These are phyloP conservation scores for Saccharomyces cerevisiae DNA, from an alignment of 805 yeast genomes.

Conservation along the genomic window DNA sequence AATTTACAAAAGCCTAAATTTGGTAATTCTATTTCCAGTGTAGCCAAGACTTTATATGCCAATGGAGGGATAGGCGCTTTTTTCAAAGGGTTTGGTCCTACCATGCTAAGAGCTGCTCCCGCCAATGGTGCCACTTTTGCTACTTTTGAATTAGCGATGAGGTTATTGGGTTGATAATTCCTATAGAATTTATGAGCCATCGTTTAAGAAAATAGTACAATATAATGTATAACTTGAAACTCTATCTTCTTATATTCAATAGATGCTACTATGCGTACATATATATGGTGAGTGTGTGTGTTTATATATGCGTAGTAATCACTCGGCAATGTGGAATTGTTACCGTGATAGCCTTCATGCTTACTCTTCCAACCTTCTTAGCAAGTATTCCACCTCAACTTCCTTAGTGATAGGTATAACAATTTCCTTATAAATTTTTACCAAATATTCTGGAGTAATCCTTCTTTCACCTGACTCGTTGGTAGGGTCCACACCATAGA, in stretches of 20 bases:
- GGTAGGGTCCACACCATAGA: conserved; percentile 84
- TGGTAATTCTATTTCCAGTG: conserved; percentile 44
- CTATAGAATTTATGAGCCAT: no score
- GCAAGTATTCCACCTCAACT: conserved; percentile 86
- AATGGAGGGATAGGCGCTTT: conserved; percentile 66
- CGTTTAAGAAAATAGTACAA: background rate
- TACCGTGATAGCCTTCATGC: no score
- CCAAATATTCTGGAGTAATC: conserved; percentile 75
- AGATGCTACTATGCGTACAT: background rate
- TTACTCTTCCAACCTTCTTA: conserved; percentile 60
- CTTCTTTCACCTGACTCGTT: conserved; percentile 65
- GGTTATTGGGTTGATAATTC: conserved; percentile 40
- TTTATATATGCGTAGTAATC: background rate
- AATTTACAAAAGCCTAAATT: conserved; percentile 42
- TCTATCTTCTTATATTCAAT: background rate
- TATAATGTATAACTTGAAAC: background rate
- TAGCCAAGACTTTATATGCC: conserved; percentile 46
- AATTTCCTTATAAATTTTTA: conserved; percentile 73
- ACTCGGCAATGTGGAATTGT: no score
- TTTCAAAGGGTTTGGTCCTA: conserved; percentile 85
- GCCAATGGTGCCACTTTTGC: conserved; percentile 96
- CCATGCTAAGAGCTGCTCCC: conserved; percentile 93
- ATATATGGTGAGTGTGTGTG: background rate
- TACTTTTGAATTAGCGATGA: conserved; percentile 86
- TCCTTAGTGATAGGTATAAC: conserved; percentile 91